Evolutionary conservation across 257 asterid genomes (phyloP).

Genomic region (Gentiana straminea): DNA sequence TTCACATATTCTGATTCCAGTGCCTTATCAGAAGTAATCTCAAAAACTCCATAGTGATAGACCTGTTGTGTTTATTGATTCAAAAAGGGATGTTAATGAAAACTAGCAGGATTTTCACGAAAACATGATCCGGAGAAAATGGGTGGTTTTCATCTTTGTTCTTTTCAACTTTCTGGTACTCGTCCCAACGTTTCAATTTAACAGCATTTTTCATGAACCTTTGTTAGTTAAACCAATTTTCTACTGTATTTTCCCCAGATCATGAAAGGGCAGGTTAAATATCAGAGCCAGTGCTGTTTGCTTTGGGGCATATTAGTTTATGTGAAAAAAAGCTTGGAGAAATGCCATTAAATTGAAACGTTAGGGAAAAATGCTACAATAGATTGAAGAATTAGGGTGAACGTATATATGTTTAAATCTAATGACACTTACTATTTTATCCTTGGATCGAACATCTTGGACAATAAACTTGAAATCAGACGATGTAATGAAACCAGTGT

Average conservation of each 20-base stretch:
- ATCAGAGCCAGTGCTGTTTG: too few species aligned
- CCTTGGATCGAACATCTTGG: conserved; percentile 70
- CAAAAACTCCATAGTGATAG: conserved; percentile 54
- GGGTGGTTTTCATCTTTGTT: neutral
- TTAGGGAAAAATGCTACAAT: neutral
- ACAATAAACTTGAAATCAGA: conserved; percentile 40
- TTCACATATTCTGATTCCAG: conserved; percentile 14
- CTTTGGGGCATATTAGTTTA: too few species aligned
- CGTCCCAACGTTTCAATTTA: too few species aligned
- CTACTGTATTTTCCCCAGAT: too few species aligned
- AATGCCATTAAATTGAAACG: too few species aligned
- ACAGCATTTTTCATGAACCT: too few species aligned
- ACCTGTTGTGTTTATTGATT: conserved; percentile 25
- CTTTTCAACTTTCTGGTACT: too few species aligned
- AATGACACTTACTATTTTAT: conserved; percentile 38
- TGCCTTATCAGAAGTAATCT: conserved; percentile 21
- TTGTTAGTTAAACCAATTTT: too few species aligned
- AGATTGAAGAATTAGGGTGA: too few species aligned
- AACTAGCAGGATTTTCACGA: neutral
- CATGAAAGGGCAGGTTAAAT: too few species aligned
- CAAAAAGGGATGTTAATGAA: neutral
- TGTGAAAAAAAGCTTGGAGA: too few species aligned
- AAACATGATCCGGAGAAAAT: neutral
- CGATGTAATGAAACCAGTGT: conserved; percentile 52
- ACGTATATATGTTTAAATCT: too few species aligned